Evolutionary conservation across 345 rosid species (phyloP).

Genomic region (Syzygium jambos): DNA sequence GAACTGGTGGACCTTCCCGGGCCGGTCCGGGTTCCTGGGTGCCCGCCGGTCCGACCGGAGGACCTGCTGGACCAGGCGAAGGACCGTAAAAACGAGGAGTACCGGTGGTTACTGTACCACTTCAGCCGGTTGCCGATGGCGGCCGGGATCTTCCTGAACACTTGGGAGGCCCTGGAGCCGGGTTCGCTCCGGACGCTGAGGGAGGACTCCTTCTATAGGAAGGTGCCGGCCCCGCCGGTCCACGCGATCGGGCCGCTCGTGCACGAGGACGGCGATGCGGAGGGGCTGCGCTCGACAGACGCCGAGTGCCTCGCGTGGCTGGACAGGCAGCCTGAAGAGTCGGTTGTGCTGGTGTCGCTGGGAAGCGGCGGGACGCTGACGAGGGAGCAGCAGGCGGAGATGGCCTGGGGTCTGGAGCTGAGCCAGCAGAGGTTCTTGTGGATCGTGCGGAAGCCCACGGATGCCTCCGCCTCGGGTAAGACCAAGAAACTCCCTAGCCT

Average conservation of each 20-base stretch:
- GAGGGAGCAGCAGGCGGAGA: constrained; percentile 17
- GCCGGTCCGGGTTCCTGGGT: constrained; percentile 25
- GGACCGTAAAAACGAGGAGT: constrained; percentile 11
- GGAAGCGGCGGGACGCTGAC: constrained; percentile 48
- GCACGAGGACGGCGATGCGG: background rate
- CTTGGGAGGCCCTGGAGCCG: constrained; percentile 30
- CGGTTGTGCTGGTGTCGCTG: constrained; percentile 24
- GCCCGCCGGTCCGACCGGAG: constrained; percentile 8
- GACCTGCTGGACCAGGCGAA: constrained; percentile 15
- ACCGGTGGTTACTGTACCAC: constrained; percentile 1
- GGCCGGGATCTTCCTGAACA: constrained; percentile 24
- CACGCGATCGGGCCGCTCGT: constrained; percentile 24
- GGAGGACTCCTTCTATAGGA: constrained; percentile 4
- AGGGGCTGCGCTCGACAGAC: background rate
- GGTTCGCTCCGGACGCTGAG: constrained; percentile 7
- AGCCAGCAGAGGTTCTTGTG: constrained; percentile 38
- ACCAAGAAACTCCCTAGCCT: background rate
- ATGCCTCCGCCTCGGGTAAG: constrained; percentile 1
- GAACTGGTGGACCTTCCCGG: constrained; percentile 10
- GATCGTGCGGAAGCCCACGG: constrained; percentile 24
- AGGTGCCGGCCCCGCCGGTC: constrained; percentile 5
- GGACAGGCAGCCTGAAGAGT: constrained; percentile 21
- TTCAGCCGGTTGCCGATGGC: constrained; percentile 11
- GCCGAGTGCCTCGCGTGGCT: constrained; percentile 20
- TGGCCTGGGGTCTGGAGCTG: constrained; percentile 34